Conservation (phyloP, 139 green algal species). For the Chlamydomonas applanata region DNA sequence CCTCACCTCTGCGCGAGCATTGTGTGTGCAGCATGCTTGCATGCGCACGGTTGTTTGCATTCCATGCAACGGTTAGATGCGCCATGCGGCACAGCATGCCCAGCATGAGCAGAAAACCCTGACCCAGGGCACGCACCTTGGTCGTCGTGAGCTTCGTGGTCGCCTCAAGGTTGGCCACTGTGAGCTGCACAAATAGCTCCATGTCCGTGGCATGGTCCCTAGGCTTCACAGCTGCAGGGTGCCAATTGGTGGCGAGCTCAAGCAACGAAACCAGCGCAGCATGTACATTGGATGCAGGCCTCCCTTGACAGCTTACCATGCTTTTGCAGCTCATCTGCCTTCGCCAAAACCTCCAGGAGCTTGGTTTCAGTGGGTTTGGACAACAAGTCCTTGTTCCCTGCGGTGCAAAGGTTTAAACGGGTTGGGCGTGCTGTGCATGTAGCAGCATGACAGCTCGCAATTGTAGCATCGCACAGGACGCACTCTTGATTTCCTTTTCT, state of each 20-base stretch:
- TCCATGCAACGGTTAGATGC: no score
- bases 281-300: background rate
- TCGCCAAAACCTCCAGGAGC: background rate
- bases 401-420: no score
- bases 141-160: slow-evolving; percentile 29
- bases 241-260: background rate
- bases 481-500: no score
- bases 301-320: background rate
- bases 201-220: slow-evolving; percentile 60
- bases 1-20: background rate
- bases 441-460: no score
- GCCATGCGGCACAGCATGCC: background rate
- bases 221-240: slow-evolving; percentile 39
- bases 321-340: background rate
- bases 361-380: background rate
- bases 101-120: no score
- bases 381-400: no score
- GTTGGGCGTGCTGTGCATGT: no score
- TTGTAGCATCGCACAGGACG: no score
- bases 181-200: slow-evolving; percentile 53
- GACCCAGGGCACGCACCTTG: slow-evolving; percentile 4
- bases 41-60: no score
- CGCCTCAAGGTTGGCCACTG: slow-evolving; percentile 29
- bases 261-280: background rate
- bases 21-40: background rate